Base-by-base conservation (phyloP, 371 early-diverging fungal genomes). In the Mucor lusitanicus region DNA sequence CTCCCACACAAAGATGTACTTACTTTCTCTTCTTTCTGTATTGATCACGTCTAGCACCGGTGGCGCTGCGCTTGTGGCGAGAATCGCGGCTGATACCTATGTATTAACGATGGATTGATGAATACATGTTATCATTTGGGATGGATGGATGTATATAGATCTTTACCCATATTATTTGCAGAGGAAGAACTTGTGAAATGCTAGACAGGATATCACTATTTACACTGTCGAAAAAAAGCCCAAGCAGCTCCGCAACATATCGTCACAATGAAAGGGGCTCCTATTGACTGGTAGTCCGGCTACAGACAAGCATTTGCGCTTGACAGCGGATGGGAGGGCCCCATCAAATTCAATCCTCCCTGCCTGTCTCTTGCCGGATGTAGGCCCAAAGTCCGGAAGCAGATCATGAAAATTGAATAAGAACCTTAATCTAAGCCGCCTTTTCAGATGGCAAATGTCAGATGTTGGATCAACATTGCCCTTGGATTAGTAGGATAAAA, bases 41-140 rank as follows among this genome's bases (percentile, higher is more conserved):
- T 74, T 93, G 94, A 77, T 95, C 96, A 81, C 96, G 93, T 90
- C 96, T 98, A 85, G 98, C 99, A 85, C 99, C 99, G 58, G 99
- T 95, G 84, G 90, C 93, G 74, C 92, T 90, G 79, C 98, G 93
- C 91, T 99, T 99, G 90, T 99, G 99, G 87, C 97, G 95, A 78
- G 91, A 90, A 90, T 96, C 96, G 87, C 98, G 88, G 87, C 91
- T 89, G 88, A 97, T 96, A 94, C 97, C 98, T 92, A 83, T 59
- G 59, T 17, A 46, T 50, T 61, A 30, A 28, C 15, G 55, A 42
- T 35, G 35, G 60, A 58, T 40, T 54, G 28, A 25, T 62, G 21
- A 27, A 48, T 64, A 48, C 28, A 59, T 37, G 59, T 17, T 33
- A 27, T 50, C 8, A 28, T 59, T 50, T 50, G 61, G 56, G 70